Base-by-base conservation (phyloP, 306 rosid genomes). In the Prinsepia uniflora region DNA sequence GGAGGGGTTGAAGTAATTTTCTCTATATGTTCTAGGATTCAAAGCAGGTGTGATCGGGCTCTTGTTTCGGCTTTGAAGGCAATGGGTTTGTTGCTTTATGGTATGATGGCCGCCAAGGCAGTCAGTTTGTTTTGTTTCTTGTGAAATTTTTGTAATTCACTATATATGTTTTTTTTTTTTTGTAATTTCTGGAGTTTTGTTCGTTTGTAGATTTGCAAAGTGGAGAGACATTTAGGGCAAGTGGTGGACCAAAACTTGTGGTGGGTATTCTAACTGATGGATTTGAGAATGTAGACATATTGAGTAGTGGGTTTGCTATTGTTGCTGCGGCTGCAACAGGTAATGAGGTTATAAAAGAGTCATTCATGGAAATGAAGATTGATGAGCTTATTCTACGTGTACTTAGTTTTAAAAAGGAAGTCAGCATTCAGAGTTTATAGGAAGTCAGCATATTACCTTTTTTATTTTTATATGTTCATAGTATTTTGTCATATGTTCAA, bases 291-390 rank as follows among this genome's bases (percentile, higher is more conserved):
- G 4, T 76, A 10, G 87, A 83, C 46, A 60, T 90, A 34, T 73
- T 90, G 76, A 78, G 78, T 61, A 78, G 83, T 70, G 90, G 92
- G 41, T 94, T 94, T 63, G 70, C 89, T 54, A 88, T 90, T 6
- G 84, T 94, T 81, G 97, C 96, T 48, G 84, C 83, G 4, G 95
- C 97, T 65, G 85, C 92, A 4, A 86, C 90, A 5, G 88, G 94
- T 58, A 85, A 94, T 80, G 98, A 94, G 86, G 81, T 90, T 77
- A 64, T 90, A 67, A 94, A 94, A 80, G 88, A 88, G 68, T 36
- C 83, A 44, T 90, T 90, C 73, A 68, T 94, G 95, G 95, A 84
- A 83, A 78, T 94, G 78, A 94, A 90, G 75, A 84, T 86, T 73
- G 89, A 82, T 60, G 90, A 90, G 85, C 83, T 89, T 67, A 87